Base-by-base conservation (phyloP, 176 grass and related monocot species). In the Phoenix roebelenii region DNA sequence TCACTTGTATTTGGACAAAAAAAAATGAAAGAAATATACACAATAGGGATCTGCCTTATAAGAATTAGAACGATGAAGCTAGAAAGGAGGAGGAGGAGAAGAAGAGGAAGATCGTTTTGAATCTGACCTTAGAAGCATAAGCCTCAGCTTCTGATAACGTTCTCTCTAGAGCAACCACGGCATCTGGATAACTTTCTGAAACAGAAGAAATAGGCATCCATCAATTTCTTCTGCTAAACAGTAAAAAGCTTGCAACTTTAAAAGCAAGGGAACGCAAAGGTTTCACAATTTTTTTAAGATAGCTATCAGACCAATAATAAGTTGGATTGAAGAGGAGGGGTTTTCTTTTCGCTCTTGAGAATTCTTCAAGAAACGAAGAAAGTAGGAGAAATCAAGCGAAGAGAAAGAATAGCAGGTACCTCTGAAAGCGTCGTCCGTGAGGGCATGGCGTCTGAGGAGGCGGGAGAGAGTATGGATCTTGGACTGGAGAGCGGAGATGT, bases 41-140 rank as follows among this genome's bases (percentile, higher is more conserved):
- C 32, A 35, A 35, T 18, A 55, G 53, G 1, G 17, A 18, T 55
- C 9, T 16, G 18, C 0, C 2, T 55, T 9, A 18, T 9, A 18
- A 55, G 18, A 23, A 5, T 18, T 12, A 55, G 22, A 55, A 20
- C 22, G 54, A 55, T 22, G 22, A 55, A 55, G 18, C n/a, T 19
- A 5, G 2, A 20, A 7, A 55, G 18, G 6, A 5, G 17, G 18
- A 18, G 16, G 16, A 17, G 12, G 4, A 53, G 51, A 10, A 55
- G 5, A 20, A 15, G 53, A 7, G 22, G 18, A 7, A 16, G 20
- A 4, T 55, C 20, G 53, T 9, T 55, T 4, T 9, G n/a, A 55
- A 55, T 55, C 53, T 22, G 53, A 55, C 54, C 54, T 55, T 55
- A 22, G 54, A 55, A 18, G 54, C 54, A 55, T 55, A 55, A 3